Evolutionary conservation across 306 rosid species (phyloP), one percentile per base, ranked within the genome.

Genomic region (Senna tora): DNA sequence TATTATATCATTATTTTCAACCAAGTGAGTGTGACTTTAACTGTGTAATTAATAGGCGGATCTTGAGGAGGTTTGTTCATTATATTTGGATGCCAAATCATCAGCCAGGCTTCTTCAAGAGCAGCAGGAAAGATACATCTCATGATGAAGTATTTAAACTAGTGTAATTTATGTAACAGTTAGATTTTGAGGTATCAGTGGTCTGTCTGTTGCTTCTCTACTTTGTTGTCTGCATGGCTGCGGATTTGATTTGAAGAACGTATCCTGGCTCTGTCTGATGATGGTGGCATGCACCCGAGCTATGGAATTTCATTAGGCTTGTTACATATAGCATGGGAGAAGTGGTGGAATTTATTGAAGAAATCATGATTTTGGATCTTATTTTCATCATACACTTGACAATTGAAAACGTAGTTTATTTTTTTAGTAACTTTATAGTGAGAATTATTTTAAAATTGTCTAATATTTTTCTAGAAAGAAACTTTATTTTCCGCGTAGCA

Each of bases 81-180:
- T 59, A 51, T 94, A 89, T 84, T 85, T 89, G 87, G 97, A 87
- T 84, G 96, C 97, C 20, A 90, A 93, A 74, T 85, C 97, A 69
- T 87, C 96, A 13, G 96, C 96, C 50, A 90, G 15, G 81, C 85
- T 92, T 74, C 95, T 92, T 54, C 96, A 92, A 79, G 96, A 88
- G 80, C 98, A 90, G 85, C 96, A 92, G 76, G 98, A 90, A 70
- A 90, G 88, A 73, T 92, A 92, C 75, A 92, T 89, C 67, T 56
- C 96, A 13, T 92, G 67, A 82, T 60, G 8, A 50, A 56, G 14
- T 43, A 66, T 60, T 60, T 21, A 32, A 49, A 47, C 33, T 71
- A 49, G 20, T 62, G 77, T 33, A 38, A 28, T 39, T 39, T 13
- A 64, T 65, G 60, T 32, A 47, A 51, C 32, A 43, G 3, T 51